Evolutionary conservation across 495 filamentous ascomycete genomes (phyloP), one percentile per base, ranked within the genome.

Genomic region (Lophium mytilinum): DNA sequence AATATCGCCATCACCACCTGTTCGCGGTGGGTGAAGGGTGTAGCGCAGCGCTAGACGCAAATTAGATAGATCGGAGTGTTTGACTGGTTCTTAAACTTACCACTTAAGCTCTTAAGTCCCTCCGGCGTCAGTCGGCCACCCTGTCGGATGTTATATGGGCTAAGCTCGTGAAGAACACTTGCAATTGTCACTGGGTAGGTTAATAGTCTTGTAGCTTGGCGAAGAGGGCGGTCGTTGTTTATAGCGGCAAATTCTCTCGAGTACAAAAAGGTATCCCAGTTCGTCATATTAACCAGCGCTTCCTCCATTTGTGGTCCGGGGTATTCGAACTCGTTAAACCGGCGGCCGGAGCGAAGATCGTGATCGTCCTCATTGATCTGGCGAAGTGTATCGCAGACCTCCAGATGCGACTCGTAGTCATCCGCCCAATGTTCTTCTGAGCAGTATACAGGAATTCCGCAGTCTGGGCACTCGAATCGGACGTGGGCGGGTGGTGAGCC

Each of bases 291-390:
- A 51, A 95, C 80, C 61, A 92, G 75, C 50, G 87, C 87, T 67
- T 95, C 91, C 55, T 96, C 91, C 70, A 94, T 84, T 72, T 96
- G 92, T 33, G 81, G 78, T 4, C 82, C 87, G 0, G 93, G 89
- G 67, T 95, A 96, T 50, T 89, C 79, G 70, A 96, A 96, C 69
- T 99, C 94, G 24, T 86, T 87, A 71, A 97, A 97, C 71, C 87
- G 87, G 11, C 93, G 82, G 15, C 92, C 92, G 33, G 87, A 91
- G 19, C 85, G 81, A 55, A 99, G 74, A 68, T 99, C 93, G 69
- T 99, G 93, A 66, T 97, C 94, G 66, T 99, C 93, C 73, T 99
- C 93, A 64, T 99, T 99, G 70, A 92, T 89, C 72, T 97, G 82
- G 49, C 84, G 77, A 19, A 99, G 75, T 0, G 84, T 87, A 64